Percentiles rank a stretch among this genome's conserved stretches.
phyloP scores from a whole-genome alignment of 2,329 filamentous ascomycete species.

The Ascosphaera acerosa region DNA sequence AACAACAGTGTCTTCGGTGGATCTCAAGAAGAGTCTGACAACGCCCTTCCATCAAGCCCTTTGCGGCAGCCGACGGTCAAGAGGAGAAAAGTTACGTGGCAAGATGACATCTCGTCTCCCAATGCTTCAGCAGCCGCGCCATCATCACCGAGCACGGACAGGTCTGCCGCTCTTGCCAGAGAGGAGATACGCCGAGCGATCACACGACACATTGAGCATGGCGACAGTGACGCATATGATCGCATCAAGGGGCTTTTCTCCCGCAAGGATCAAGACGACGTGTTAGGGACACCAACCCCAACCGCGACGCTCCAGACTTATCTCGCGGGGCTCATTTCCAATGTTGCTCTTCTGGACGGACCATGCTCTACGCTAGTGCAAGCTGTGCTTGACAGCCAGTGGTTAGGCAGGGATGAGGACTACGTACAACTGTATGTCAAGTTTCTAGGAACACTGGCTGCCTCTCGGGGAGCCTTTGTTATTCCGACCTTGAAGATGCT shows the following conservation, averaged over 20 bases:
- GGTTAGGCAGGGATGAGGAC: conserved; percentile 34
- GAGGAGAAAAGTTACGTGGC: conserved; percentile 7
- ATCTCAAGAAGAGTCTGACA: conserved; percentile 8
- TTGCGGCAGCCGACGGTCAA: conserved; percentile 3
- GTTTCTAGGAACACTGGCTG: conserved; percentile 40
- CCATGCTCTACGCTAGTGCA: conserved; percentile 32
- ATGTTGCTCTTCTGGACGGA: conserved; percentile 28
- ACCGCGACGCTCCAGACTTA: conserved; percentile 30
- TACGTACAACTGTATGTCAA: conserved; percentile 31
- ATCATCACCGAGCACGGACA: conserved; percentile 14
- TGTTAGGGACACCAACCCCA: conserved; percentile 22
- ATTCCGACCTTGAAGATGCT: conserved; percentile 53
- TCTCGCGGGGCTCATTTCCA: conserved; percentile 30
- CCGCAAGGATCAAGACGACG: conserved; percentile 11
- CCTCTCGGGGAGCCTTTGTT: conserved; percentile 58
- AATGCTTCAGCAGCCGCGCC: not conserved
- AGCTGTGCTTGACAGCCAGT: conserved; percentile 31
- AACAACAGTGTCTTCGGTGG: too few relatives aligned
- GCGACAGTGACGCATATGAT: conserved; percentile 31
- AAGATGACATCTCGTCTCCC: not conserved
- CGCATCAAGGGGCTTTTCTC: conserved; percentile 28
- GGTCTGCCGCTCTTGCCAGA: conserved; percentile 30
- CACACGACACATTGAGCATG: conserved; percentile 24
- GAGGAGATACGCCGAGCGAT: conserved; percentile 36
- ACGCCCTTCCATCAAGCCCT: conserved; percentile 6